A percentile compares a stretch with the other conserved stretches of the same genome.
phyloP scores from a whole-genome alignment of 345 rosid genomes.

The Syzygium aqueum region DNA sequence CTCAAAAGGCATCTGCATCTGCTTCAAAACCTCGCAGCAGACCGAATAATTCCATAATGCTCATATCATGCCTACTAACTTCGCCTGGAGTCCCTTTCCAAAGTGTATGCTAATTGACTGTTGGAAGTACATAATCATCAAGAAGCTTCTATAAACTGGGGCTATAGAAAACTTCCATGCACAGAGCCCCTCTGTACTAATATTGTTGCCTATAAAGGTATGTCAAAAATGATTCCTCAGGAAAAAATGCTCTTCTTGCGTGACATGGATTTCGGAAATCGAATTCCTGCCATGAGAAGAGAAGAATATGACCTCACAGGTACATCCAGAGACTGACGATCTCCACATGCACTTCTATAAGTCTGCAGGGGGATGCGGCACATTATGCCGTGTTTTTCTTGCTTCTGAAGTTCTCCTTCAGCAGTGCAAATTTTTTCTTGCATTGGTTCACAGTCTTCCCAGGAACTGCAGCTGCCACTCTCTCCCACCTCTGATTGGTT shows the following conservation, averaged over 20 bases:
- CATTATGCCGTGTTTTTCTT: slow-evolving; percentile 45
- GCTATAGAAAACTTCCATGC: not conserved
- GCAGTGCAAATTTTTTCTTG: slow-evolving; percentile 78
- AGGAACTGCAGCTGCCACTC: slow-evolving; percentile 96
- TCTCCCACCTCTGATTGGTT: slow-evolving; percentile 87
- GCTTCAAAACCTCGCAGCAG: not conserved
- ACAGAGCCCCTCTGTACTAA: not conserved
- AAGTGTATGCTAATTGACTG: not conserved
- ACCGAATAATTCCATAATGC: not conserved
- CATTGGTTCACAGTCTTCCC: slow-evolving; percentile 88
- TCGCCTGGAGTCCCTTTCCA: not conserved
- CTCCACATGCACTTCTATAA: not conserved
- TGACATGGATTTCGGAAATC: not conserved
- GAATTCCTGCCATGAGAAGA: not conserved
- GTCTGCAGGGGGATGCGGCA: not conserved
- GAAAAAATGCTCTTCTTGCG: not conserved
- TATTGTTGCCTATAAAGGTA: not conserved
- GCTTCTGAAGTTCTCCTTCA: slow-evolving; percentile 81
- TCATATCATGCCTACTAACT: not conserved
- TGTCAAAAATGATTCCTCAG: not conserved
- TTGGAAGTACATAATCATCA: not conserved
- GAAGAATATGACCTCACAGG: not conserved
- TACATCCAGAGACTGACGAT: not conserved
- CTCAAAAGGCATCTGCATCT: not conserved
- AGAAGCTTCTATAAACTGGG: not conserved